phyloP scores from a whole-genome alignment of 352 stramenopile species.

The Globisporangium emineosum region DNA sequence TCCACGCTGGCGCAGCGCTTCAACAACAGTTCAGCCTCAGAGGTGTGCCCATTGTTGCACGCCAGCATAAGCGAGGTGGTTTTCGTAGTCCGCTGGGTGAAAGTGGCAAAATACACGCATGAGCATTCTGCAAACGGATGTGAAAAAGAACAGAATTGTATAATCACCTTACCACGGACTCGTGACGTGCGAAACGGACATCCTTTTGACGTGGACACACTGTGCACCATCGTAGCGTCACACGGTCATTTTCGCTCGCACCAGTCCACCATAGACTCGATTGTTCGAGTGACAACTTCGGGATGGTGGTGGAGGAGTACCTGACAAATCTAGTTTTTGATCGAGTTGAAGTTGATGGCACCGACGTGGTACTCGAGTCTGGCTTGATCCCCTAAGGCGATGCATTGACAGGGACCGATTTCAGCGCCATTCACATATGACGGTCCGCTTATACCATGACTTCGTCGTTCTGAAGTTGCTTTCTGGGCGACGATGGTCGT shows the following conservation, averaged over 20 bases:
- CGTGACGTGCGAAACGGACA: neutral
- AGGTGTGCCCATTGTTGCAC: too few relatives aligned
- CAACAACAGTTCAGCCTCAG: too few relatives aligned
- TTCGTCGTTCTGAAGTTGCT: constrained; percentile 25
- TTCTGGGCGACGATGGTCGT: constrained; percentile 5
- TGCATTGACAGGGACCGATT: neutral
- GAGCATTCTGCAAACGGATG: too few relatives aligned
- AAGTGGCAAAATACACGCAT: too few relatives aligned
- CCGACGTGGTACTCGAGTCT: too few relatives aligned
- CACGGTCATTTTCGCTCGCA: neutral
- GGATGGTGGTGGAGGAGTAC: neutral
- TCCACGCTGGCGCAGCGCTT: too few relatives aligned
- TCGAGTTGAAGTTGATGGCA: too few relatives aligned
- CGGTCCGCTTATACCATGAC: neutral
- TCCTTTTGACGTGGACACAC: neutral
- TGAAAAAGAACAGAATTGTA: too few relatives aligned
- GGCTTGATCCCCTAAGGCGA: neutral
- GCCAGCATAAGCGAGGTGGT: too few relatives aligned
- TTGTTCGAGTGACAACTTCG: neutral
- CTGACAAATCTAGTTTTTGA: too few relatives aligned
- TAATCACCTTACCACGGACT: neutral
- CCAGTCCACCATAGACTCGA: too few relatives aligned
- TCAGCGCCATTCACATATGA: neutral
- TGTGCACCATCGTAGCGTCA: neutral
- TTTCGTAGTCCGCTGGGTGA: too few relatives aligned